These are phyloP conservation scores for Botrytis tulipae DNA, from an alignment of 2,329 filamentous ascomycete genomes.

Conservation along the genomic window DNA sequence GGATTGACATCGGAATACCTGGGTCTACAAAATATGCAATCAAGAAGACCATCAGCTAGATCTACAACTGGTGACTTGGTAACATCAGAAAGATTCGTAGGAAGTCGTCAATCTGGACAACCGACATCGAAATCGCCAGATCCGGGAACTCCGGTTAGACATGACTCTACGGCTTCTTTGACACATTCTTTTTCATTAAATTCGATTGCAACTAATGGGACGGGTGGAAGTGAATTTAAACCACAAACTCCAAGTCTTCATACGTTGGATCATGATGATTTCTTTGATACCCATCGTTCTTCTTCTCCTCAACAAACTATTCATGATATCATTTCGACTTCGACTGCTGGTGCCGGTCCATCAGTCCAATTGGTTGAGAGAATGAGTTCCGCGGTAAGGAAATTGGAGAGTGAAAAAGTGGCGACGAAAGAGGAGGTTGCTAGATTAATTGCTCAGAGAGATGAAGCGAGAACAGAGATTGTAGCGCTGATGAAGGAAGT, in stretches of 20 bases:
- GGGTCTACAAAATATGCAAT: slow-evolving; percentile 41
- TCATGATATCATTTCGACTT: slow-evolving; percentile 84
- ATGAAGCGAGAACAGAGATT: slow-evolving; percentile 91
- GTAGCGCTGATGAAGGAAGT: slow-evolving; percentile 84
- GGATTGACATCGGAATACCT: slow-evolving; percentile 39
- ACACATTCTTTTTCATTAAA: slow-evolving; percentile 10
- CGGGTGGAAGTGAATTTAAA: slow-evolving; percentile 16
- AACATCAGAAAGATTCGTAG: slow-evolving; percentile 26
- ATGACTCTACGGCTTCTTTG: slow-evolving; percentile 36
- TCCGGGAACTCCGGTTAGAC: slow-evolving; percentile 35
- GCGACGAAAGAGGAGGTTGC: slow-evolving; percentile 82
- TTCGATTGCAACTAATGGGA: slow-evolving; percentile 27
- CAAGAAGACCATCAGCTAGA: slow-evolving; percentile 34
- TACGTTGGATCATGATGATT: slow-evolving; percentile 43
- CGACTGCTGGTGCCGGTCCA: slow-evolving; percentile 85
- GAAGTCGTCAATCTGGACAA: slow-evolving; percentile 33
- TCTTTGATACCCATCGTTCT: slow-evolving; percentile 53
- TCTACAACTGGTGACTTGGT: slow-evolving; percentile 36
- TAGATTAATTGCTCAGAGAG: slow-evolving; percentile 78
- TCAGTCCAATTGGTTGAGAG: slow-evolving; percentile 93
- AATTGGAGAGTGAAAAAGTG: slow-evolving; percentile 88
- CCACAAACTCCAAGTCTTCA: slow-evolving; percentile 32
- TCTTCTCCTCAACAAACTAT: slow-evolving; percentile 67
- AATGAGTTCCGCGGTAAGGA: slow-evolving; percentile 89
- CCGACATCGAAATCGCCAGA: slow-evolving; percentile 33